phyloP scores from a whole-genome alignment of 257 asterid species.

The Gentiana straminea region DNA sequence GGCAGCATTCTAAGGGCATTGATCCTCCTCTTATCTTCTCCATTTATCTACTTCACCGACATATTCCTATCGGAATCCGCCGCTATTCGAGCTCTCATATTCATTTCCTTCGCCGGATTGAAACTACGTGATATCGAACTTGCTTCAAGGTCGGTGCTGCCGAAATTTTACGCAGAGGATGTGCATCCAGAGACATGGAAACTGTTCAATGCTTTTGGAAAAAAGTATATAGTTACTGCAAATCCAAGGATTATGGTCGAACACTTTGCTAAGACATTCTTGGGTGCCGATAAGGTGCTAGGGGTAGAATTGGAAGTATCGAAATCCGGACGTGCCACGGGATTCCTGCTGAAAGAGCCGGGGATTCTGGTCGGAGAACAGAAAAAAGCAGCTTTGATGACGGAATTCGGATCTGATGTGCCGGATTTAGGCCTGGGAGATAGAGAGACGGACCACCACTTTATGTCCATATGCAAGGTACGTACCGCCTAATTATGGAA shows the following conservation, averaged over 20 bases:
- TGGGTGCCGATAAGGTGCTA: conserved; percentile 81
- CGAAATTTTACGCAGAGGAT: conserved; percentile 75
- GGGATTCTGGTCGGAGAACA: conserved; percentile 68
- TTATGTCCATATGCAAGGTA: conserved; percentile 95
- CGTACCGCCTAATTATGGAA: background rate
- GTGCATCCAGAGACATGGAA: conserved; percentile 62
- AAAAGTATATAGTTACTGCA: conserved; percentile 64
- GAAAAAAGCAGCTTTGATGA: conserved; percentile 42
- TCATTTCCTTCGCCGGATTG: conserved; percentile 56
- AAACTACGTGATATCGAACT: conserved; percentile 63
- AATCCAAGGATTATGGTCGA: conserved; percentile 81
- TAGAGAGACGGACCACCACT: conserved; percentile 61
- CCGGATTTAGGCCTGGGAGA: conserved; percentile 91
- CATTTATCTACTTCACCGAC: conserved; percentile 42
- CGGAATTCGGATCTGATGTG: conserved; percentile 45
- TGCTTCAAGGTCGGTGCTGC: conserved; percentile 71
- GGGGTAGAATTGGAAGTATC: conserved; percentile 72
- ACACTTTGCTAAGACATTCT: conserved; percentile 42
- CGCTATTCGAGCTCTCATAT: conserved; percentile 42
- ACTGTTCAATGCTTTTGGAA: conserved; percentile 66
- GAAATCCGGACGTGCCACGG: conserved; percentile 64
- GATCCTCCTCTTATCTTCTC: conserved; percentile 39
- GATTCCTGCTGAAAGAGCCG: conserved; percentile 53
- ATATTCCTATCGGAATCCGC: conserved; percentile 48
- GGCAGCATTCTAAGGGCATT: conserved; percentile 66